Evolutionary conservation across 2,329 filamentous ascomycete species (phyloP).

Genomic region (Botrytis pseudocinerea): DNA sequence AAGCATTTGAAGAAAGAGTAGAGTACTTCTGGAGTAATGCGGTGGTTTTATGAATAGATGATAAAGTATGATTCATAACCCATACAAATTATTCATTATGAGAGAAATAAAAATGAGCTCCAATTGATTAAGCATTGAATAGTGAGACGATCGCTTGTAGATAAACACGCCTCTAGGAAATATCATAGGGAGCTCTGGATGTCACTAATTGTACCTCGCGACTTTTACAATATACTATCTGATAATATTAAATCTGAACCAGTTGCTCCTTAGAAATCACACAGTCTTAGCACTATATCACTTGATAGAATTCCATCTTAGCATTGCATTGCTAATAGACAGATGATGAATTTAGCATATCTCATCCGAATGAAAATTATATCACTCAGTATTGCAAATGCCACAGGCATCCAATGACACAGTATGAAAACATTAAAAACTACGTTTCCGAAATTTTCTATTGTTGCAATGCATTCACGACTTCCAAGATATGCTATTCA

Average conservation of each 20-base stretch:
- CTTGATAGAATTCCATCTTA: neutral
- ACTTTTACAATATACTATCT: neutral
- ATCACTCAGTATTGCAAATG: too few relatives aligned
- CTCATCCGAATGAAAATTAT: too few relatives aligned
- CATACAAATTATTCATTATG: neutral
- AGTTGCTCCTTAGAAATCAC: neutral
- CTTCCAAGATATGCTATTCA: too few relatives aligned
- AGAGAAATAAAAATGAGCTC: neutral
- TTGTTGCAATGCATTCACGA: too few relatives aligned
- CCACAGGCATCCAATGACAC: neutral
- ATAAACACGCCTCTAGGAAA: neutral
- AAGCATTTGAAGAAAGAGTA: neutral
- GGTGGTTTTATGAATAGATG: neutral
- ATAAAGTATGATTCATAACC: neutral
- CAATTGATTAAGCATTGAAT: neutral
- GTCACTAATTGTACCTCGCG: neutral
- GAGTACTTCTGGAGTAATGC: neutral
- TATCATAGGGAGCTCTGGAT: neutral
- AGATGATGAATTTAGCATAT: too few relatives aligned
- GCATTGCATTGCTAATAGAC: neutral
- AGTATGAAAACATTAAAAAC: rapidly evolving
- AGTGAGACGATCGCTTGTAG: neutral
- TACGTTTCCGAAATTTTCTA: neutral
- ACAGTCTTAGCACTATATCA: neutral
- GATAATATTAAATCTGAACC: neutral